A percentile compares a stretch with the other conserved stretches of the same genome.
These are phyloP conservation scores for Arabis alpina DNA, from an alignment of 345 rosid species.

Conservation along the genomic window DNA sequence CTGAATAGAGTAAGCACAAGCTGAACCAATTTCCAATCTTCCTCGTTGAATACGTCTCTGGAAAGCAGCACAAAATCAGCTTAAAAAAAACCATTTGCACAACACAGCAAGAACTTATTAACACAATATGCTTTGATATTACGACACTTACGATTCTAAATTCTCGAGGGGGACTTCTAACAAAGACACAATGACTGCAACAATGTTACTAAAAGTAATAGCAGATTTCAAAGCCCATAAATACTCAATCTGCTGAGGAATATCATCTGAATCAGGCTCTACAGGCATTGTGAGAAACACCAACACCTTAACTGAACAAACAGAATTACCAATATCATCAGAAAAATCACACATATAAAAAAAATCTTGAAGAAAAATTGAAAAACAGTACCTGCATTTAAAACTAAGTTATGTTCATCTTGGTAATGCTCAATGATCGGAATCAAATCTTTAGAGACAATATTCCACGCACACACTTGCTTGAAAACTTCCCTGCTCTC, in stretches of 20 bases:
- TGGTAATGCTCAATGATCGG: slow-evolving; percentile 79
- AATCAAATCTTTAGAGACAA: slow-evolving; percentile 76
- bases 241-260: slow-evolving; percentile 79
- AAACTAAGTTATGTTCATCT: slow-evolving; percentile 61
- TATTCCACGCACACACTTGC: slow-evolving; percentile 90
- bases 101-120: background rate
- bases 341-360: background rate
- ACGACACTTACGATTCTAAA: slow-evolving; percentile 60
- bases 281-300: slow-evolving; percentile 91
- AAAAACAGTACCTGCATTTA: slow-evolving; percentile 65
- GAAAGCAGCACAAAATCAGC: slow-evolving; percentile 27
- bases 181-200: slow-evolving; percentile 73
- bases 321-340: slow-evolving; percentile 3
- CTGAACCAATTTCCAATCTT: slow-evolving; percentile 97
- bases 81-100: background rate
- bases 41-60: slow-evolving; percentile 83
- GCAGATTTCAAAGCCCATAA: slow-evolving; percentile 84
- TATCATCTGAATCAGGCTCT: slow-evolving; percentile 74
- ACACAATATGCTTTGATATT: background rate
- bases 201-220: slow-evolving; percentile 62
- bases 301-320: slow-evolving; percentile 75
- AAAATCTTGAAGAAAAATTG: background rate
- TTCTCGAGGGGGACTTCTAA: slow-evolving; percentile 83
- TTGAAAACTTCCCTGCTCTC: slow-evolving; percentile 79
- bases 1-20: slow-evolving; percentile 82